These are phyloP conservation scores for Dittrichia graveolens DNA, from an alignment of 129 eudicot species.

Conservation along the genomic window DNA sequence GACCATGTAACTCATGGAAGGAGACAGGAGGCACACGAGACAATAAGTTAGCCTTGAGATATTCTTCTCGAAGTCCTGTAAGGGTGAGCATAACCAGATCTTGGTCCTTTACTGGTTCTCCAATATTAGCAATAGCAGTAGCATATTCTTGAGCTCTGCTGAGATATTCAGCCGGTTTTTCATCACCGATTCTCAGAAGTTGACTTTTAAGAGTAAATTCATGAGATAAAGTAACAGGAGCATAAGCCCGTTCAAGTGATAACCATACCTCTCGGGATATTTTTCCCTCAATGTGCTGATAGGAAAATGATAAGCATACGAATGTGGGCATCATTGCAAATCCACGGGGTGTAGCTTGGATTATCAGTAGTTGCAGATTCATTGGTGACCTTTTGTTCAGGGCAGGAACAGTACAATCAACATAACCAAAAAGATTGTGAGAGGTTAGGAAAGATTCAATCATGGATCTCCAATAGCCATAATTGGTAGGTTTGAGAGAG, in stretches of 20 bases:
- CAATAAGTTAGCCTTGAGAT: background rate
- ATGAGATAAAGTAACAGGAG: slow-evolving; percentile 12
- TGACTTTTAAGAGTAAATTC: slow-evolving; percentile 20
- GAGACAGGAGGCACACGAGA: slow-evolving; percentile 1
- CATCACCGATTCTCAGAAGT: slow-evolving; percentile 19
- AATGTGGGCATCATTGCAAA: background rate
- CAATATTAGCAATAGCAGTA: slow-evolving; percentile 14
- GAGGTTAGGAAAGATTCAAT: slow-evolving; percentile 10
- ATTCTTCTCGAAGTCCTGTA: background rate
- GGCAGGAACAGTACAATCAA: background rate
- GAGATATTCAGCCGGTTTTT: slow-evolving; percentile 11
- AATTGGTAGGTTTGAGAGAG: slow-evolving; percentile 18
- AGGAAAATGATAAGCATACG: slow-evolving; percentile 15
- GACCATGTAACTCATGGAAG: slow-evolving; percentile 6
- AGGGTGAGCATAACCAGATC: slow-evolving; percentile 6
- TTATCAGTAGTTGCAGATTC: background rate
- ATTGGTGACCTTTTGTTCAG: background rate
- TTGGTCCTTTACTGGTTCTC: slow-evolving; percentile 10
- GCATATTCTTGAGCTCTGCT: slow-evolving; percentile 12
- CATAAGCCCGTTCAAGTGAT: slow-evolving; percentile 18
- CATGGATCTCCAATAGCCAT: slow-evolving; percentile 18
- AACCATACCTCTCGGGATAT: background rate
- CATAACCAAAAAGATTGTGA: background rate
- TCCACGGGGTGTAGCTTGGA: slow-evolving; percentile 8
- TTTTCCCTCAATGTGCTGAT: too few relatives aligned